phyloP scores from a whole-genome alignment of 192 early-diverging fungal species.

The Umbelopsis sp. region DNA sequence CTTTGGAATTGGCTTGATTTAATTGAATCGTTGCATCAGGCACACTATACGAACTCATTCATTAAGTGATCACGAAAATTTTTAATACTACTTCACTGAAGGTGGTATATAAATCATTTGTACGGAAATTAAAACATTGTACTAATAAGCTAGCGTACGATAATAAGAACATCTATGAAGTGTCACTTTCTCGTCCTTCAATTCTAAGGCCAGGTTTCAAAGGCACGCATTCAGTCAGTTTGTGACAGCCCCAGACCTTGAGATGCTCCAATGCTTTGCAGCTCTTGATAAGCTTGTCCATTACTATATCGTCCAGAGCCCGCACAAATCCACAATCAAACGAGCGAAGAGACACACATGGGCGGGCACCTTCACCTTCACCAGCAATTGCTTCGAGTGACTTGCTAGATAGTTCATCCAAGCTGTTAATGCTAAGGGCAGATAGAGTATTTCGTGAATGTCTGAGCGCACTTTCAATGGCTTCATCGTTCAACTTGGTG shows the following conservation, averaged over 20 bases:
- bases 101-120: neutral
- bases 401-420: conserved; percentile 65
- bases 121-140: neutral
- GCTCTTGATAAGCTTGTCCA: conserved; percentile 56
- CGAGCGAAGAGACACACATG: conserved; percentile 50
- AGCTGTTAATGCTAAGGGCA: conserved; percentile 67
- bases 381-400: conserved; percentile 58
- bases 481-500: conserved; percentile 64
- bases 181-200: conserved; percentile 62
- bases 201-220: conserved; percentile 51
- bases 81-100: neutral
- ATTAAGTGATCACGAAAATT: neutral
- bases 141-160: neutral
- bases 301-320: conserved; percentile 68
- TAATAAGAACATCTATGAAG: conserved; percentile 26
- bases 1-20: neutral
- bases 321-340: conserved; percentile 82
- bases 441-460: conserved; percentile 62
- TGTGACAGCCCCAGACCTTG: conserved; percentile 77
- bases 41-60: neutral
- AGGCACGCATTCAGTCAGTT: conserved; percentile 51
- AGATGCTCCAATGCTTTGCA: conserved; percentile 56
- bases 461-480: conserved; percentile 55
- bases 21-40: neutral
- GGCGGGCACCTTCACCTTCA: neutral